Evolutionary conservation across 2,329 filamentous ascomycete species (phyloP), one percentile per base, ranked within the genome.

Genomic region (Pseudogymnoascus sp.): DNA sequence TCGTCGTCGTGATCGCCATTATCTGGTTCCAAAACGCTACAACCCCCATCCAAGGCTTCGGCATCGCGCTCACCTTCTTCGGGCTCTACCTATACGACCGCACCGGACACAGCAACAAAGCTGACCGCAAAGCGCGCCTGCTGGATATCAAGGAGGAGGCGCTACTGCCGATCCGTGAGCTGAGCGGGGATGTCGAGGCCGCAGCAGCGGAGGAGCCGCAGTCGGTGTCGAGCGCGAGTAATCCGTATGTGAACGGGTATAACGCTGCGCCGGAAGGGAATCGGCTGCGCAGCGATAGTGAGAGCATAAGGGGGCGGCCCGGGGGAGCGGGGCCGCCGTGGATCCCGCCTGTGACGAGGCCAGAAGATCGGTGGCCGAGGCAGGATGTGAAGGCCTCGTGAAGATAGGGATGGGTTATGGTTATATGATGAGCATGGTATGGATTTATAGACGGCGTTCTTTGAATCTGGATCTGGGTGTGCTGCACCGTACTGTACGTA

Each of bases 51-150:
- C 95, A 99, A 75, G 91, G 86, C 0, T 80, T 89, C 44, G 95
- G 95, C 14, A 97, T 99, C 70, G 83, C 78, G 3, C 83, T 99
- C 53, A 99, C 95, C 0, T 96, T 97, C 72, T 70, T 96, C 31
- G 95, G 95, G 0, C 81, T 99, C 13, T 99, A 97, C 74, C 83
- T 99, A 42, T 99, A 99, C 75, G 95, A 99, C 75, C 87, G 95
- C 65, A 96, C 91, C 16, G 93, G 86, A 71, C 89, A 96, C 72
- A 89, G 89, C 68, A 91, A 91, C 71, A 93, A 93, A 73, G 92
- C 91, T 35, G 93, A 97, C 73, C 87, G 88, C 68, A 87, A 88
- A 67, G 91, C 90, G 3, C 86, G 88, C 68, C 83, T 86, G 70
- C 84, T 91, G 71, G 81, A 82, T 37, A 70, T 70, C 65, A 75